Conservation (phyloP, 148 eudicot species). For the Diospyros lotus region DNA sequence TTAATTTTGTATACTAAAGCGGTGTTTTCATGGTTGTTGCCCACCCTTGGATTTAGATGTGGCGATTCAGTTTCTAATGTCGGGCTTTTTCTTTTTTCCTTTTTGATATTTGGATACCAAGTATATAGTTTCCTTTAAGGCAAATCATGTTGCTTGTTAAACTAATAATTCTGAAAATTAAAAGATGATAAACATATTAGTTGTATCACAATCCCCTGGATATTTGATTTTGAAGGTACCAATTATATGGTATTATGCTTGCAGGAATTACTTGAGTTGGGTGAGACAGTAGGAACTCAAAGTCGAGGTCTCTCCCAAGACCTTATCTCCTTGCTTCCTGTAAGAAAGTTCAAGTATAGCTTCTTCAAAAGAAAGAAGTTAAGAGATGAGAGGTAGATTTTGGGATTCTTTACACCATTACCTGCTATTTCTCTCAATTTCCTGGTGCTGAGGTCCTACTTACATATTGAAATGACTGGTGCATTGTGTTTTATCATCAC, state of each 20-base stretch:
- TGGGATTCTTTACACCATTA: conserved; percentile 2
- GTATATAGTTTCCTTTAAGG: not conserved
- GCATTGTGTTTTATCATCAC: not conserved
- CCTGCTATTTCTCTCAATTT: not conserved
- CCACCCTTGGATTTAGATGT: not conserved
- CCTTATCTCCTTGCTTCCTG: conserved; percentile 69
- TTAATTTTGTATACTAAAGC: not conserved
- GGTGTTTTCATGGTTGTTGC: not conserved
- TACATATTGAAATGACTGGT: not conserved
- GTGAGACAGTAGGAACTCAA: conserved; percentile 92
- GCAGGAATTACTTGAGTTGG: conserved; percentile 91
- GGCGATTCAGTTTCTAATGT: not conserved
- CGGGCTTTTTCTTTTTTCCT: too few relatives aligned
- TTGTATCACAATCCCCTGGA: not conserved
- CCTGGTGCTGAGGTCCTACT: not conserved
- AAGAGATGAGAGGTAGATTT: conserved; percentile 61
- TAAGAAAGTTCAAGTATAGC: conserved; percentile 72
- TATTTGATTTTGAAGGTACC: not conserved
- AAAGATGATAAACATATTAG: not conserved
- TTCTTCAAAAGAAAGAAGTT: conserved; percentile 68
- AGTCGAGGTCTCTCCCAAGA: conserved; percentile 88
- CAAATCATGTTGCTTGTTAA: not conserved
- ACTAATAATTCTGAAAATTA: not conserved
- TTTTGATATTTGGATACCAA: not conserved
- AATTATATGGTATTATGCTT: not conserved